A percentile compares a stretch with the other conserved stretches of the same genome.
phyloP scores from a whole-genome alignment of 1,139 yeast genomes.

The Hyphopichia burtonii region DNA sequence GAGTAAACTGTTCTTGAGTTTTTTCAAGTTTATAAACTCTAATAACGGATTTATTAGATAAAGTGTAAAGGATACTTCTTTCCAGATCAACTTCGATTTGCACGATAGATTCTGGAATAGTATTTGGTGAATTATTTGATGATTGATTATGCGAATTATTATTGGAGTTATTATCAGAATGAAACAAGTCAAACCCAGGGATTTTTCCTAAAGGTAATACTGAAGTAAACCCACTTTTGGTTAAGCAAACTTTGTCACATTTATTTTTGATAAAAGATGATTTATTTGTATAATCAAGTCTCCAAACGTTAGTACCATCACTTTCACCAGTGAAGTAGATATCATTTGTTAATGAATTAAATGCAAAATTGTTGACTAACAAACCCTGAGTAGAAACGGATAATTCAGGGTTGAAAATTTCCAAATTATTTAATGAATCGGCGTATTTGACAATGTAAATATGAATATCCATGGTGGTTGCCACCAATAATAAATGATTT shows the following conservation, averaged over 20 bases:
- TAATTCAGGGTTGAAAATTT: constrained; percentile 80
- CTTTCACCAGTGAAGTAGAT: constrained; percentile 78
- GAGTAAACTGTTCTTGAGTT: constrained; percentile 36
- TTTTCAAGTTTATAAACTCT: constrained; percentile 65
- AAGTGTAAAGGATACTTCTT: constrained; percentile 73
- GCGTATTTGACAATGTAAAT: constrained; percentile 71
- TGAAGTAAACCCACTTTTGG: constrained; percentile 63
- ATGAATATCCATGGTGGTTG: constrained; percentile 80
- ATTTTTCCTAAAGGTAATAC: constrained; percentile 51
- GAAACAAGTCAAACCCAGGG: constrained; percentile 46
- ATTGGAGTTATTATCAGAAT: constrained; percentile 9
- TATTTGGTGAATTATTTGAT: constrained; percentile 17
- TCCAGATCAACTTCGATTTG: constrained; percentile 76
- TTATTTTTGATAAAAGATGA: constrained; percentile 87
- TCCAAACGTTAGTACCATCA: constrained; percentile 84
- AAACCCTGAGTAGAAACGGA: constrained; percentile 78
- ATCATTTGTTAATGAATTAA: constrained; percentile 67
- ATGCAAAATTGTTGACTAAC: constrained; percentile 61
- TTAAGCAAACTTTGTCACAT: constrained; percentile 78
- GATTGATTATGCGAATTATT: constrained; percentile 10
- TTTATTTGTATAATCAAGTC: constrained; percentile 77
- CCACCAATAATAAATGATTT: constrained; percentile 66
- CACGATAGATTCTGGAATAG: constrained; percentile 55
- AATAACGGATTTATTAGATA: constrained; percentile 80
- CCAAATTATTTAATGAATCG: constrained; percentile 51